phyloP scores from a whole-genome alignment of 176 grass and related monocot species.

The Zea luxurians region DNA sequence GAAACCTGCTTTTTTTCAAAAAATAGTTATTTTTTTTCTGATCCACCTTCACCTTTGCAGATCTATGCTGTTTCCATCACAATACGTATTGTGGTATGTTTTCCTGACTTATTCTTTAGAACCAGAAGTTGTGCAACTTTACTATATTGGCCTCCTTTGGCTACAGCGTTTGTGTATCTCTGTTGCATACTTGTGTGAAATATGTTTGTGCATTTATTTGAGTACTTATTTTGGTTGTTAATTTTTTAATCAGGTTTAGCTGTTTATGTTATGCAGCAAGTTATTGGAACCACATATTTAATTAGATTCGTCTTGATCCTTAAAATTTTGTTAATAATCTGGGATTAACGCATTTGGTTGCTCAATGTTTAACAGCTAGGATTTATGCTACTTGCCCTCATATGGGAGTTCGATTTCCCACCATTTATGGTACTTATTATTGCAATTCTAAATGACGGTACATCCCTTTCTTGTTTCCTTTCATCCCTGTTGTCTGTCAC shows the following conservation, averaged over 20 bases:
- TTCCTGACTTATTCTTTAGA: background rate
- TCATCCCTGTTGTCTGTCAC: background rate
- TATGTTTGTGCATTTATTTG: background rate
- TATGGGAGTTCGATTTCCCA: slow-evolving; percentile 55
- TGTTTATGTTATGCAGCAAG: background rate
- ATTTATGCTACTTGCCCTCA: slow-evolving; percentile 63
- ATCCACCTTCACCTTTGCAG: slow-evolving; percentile 21
- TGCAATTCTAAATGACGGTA: slow-evolving; percentile 71
- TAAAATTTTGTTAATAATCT: background rate
- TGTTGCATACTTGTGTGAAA: background rate
- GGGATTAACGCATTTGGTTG: slow-evolving; percentile 6
- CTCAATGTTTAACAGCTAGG: slow-evolving; percentile 46
- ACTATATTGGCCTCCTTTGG: background rate
- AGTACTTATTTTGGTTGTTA: background rate
- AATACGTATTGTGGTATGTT: slow-evolving; percentile 58
- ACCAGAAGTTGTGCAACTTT: background rate
- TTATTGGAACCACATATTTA: background rate
- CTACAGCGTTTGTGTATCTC: background rate
- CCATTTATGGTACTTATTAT: slow-evolving; percentile 75
- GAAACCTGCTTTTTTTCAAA: background rate
- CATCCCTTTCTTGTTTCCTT: slow-evolving; percentile 5
- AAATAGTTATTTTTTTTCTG: background rate
- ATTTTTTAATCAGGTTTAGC: background rate
- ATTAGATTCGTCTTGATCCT: slow-evolving; percentile 17
- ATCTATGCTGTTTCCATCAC: slow-evolving; percentile 62